Percentiles rank a stretch among this genome's conserved stretches.
Conservation (phyloP, 1,284 basidiomycete genomes). For the Phlebopus sp. region DNA sequence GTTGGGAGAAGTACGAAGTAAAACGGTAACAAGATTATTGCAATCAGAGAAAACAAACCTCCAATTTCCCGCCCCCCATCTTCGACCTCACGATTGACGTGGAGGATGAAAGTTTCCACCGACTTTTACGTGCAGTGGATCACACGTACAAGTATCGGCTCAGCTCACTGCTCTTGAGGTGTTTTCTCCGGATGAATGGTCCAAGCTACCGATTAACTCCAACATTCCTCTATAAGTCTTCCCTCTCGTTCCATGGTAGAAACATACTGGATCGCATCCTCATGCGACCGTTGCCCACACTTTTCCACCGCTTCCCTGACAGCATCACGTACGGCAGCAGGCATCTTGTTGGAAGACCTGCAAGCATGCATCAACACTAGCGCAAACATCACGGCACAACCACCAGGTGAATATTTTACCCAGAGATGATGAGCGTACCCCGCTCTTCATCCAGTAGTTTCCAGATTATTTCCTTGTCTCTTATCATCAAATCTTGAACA, state of each 20-base stretch:
- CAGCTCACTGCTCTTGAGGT: too few species aligned
- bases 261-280: constrained; percentile 66
- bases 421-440: constrained; percentile 80
- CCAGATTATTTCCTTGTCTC: constrained; percentile 67
- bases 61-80: too few species aligned
- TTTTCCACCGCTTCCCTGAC: constrained; percentile 56
- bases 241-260: constrained; percentile 70
- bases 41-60: too few species aligned
- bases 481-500: constrained; percentile 81
- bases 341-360: constrained; percentile 96
- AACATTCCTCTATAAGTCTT: constrained; percentile 87
- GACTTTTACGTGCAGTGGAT: too few species aligned
- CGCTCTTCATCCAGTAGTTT: constrained; percentile 52
- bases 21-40: constrained; percentile 29
- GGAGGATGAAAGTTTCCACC: too few species aligned
- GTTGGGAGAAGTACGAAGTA: constrained; percentile 82
- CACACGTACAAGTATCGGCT: too few species aligned
- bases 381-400: constrained; percentile 18
- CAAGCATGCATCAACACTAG: not conserved
- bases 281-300: constrained; percentile 53
- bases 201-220: constrained; percentile 69
- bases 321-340: constrained; percentile 76
- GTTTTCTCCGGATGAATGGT: too few species aligned
- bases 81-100: too few species aligned
- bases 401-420: constrained; percentile 48